phyloP scores from a whole-genome alignment of 2,329 filamentous ascomycete species.

The Talaromyces sp. region DNA sequence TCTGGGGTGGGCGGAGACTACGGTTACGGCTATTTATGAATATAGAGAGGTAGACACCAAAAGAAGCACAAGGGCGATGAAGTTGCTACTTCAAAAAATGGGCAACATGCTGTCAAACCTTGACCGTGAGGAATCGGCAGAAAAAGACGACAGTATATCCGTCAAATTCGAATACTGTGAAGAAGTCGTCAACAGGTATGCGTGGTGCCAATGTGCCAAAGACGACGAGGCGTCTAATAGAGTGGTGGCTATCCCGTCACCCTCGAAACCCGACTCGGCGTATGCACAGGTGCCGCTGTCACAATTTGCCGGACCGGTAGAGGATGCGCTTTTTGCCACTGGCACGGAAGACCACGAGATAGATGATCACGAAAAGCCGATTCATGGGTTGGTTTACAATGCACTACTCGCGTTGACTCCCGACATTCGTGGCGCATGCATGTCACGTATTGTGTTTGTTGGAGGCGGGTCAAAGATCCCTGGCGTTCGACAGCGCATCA shows the following conservation, averaged over 20 bases:
- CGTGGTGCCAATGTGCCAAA: slow-evolving; percentile 60
- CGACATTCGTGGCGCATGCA: slow-evolving; percentile 78
- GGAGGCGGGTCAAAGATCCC: slow-evolving; percentile 75
- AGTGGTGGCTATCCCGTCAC: slow-evolving; percentile 39
- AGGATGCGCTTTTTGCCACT: slow-evolving; percentile 65
- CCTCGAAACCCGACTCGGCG: slow-evolving; percentile 31
- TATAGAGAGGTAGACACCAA: slow-evolving; percentile 72
- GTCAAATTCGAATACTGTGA: slow-evolving; percentile 75
- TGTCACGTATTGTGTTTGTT: slow-evolving; percentile 81
- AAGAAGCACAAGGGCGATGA: slow-evolving; percentile 70
- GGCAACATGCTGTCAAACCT: slow-evolving; percentile 39
- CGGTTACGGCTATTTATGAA: slow-evolving; percentile 82
- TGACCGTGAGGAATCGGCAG: slow-evolving; percentile 22
- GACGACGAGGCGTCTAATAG: background rate
- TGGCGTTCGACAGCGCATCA: slow-evolving; percentile 69
- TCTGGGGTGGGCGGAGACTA: slow-evolving; percentile 87
- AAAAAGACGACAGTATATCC: slow-evolving; percentile 32
- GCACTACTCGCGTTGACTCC: slow-evolving; percentile 69
- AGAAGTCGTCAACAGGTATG: slow-evolving; percentile 67
- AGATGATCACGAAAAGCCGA: slow-evolving; percentile 80
- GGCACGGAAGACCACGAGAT: slow-evolving; percentile 52
- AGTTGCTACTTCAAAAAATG: slow-evolving; percentile 63
- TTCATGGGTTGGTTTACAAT: slow-evolving; percentile 72
- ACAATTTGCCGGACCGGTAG: slow-evolving; percentile 66
- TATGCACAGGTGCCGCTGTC: slow-evolving; percentile 62